Evolutionary conservation across 257 asterid species (phyloP).

Genomic region (Capsicum baccatum): DNA sequence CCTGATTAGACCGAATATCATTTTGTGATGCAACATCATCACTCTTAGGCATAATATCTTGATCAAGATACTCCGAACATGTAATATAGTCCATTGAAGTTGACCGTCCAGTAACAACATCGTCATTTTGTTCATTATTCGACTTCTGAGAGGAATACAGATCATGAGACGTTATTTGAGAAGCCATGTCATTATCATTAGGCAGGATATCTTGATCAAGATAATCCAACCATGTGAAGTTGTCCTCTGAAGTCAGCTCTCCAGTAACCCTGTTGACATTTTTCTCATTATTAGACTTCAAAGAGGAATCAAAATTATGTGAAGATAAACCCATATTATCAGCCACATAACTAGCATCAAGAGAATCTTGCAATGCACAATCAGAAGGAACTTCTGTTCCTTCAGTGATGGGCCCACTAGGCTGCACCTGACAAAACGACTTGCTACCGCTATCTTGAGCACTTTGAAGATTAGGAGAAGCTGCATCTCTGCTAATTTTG

Average conservation of each 20-base stretch:
- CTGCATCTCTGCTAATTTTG: conserved; percentile 51
- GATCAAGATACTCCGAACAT: conserved; percentile 65
- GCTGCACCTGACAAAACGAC: conserved; percentile 44
- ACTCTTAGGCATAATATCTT: conserved; percentile 42
- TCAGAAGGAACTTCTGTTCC: conserved; percentile 39
- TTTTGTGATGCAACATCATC: conserved; percentile 37
- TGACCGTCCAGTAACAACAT: conserved; percentile 36
- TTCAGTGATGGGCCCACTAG: conserved; percentile 43
- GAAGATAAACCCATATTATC: conserved; percentile 55
- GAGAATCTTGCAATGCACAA: conserved; percentile 45
- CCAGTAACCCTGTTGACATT: conserved; percentile 36
- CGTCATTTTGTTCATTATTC: conserved; percentile 37
- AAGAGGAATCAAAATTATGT: conserved; percentile 46
- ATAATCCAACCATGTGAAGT: conserved; percentile 69
- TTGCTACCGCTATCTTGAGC: conserved; percentile 43
- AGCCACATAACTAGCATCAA: conserved; percentile 46
- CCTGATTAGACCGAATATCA: conserved; percentile 44
- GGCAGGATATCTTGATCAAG: conserved; percentile 47
- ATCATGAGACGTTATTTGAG: conserved; percentile 36
- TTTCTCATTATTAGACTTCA: conserved; percentile 38
- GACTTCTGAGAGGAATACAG: conserved; percentile 44
- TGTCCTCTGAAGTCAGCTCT: conserved; percentile 34
- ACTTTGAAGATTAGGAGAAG: conserved; percentile 43
- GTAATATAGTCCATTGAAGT: conserved; percentile 42
- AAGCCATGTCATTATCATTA: conserved; percentile 34